A percentile compares a stretch with the other conserved stretches of the same genome.
phyloP scores from a whole-genome alignment of 2,329 filamentous ascomycete genomes.

The Aureobasidium musti region DNA sequence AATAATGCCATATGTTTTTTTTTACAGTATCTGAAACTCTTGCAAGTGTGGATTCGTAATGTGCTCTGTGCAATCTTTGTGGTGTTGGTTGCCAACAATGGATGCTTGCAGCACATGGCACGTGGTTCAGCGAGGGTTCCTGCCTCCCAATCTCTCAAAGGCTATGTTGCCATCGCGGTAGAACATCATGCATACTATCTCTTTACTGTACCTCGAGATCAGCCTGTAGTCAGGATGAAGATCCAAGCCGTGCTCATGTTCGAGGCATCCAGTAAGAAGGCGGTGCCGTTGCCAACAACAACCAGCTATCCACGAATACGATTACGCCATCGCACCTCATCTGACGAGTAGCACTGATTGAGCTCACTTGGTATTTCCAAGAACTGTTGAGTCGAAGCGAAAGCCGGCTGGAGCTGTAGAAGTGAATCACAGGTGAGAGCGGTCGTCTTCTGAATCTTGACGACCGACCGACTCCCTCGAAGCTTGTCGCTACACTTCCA shows the following conservation, averaged over 20 bases:
- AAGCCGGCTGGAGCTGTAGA: neutral
- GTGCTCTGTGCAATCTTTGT: neutral
- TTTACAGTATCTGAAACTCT: neutral
- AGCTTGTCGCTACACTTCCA: neutral
- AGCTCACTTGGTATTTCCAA: neutral
- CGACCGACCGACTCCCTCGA: neutral
- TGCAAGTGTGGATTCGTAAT: neutral
- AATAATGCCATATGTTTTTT: neutral
- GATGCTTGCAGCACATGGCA: neutral
- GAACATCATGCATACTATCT: neutral
- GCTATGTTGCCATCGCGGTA: neutral
- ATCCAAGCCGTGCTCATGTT: neutral
- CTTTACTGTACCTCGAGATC: neutral
- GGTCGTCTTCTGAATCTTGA: neutral
- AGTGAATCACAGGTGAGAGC: neutral
- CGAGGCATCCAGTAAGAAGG: neutral
- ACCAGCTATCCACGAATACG: neutral
- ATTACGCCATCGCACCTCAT: constrained; percentile 26
- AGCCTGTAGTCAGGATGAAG: neutral
- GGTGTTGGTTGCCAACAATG: neutral
- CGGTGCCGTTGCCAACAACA: neutral
- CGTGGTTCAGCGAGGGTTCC: neutral
- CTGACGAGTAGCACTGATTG: no score
- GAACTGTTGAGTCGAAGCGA: neutral
- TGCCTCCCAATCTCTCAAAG: neutral